Evolutionary conservation across 2,329 filamentous ascomycete genomes (phyloP).

Genomic region (Cordyceps tenuipes): DNA sequence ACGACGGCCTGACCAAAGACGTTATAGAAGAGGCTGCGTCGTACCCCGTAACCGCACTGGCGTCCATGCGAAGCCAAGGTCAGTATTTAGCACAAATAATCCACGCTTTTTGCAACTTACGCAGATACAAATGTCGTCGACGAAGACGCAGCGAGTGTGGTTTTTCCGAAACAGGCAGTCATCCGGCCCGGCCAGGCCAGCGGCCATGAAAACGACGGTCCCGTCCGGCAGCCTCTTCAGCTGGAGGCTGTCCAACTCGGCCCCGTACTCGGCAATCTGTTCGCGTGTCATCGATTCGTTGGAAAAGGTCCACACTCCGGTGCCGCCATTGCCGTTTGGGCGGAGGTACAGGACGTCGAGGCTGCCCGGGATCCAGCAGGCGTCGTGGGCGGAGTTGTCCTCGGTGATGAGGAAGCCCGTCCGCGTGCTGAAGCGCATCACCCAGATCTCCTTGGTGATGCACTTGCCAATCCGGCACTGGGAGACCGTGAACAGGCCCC

Average conservation of each 20-base stretch:
- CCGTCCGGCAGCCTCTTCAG: slow-evolving; percentile 26
- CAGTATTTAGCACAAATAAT: no score
- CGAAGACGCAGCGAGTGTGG: not conserved
- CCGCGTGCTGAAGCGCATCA: slow-evolving; percentile 25
- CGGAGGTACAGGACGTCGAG: slow-evolving; percentile 27
- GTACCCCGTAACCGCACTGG: slow-evolving; percentile 18
- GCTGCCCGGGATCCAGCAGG: slow-evolving; percentile 27
- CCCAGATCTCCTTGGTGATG: slow-evolving; percentile 24
- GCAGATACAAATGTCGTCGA: no score
- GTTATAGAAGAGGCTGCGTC: slow-evolving; percentile 31
- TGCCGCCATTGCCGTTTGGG: slow-evolving; percentile 22
- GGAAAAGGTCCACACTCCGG: slow-evolving; percentile 21
- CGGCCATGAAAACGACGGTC: slow-evolving; percentile 27
- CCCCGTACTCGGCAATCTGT: slow-evolving; percentile 23
- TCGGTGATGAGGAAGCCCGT: slow-evolving; percentile 20
- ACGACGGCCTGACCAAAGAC: slow-evolving; percentile 16
- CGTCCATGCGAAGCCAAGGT: no score
- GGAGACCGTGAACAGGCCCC: slow-evolving; percentile 32
- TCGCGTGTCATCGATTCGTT: slow-evolving; percentile 14
- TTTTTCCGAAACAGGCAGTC: slow-evolving; percentile 23
- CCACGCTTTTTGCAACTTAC: no score
- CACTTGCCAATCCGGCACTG: slow-evolving; percentile 26
- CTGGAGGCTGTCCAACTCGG: slow-evolving; percentile 25
- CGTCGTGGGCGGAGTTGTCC: slow-evolving; percentile 24
- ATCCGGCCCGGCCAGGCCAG: slow-evolving; percentile 24